Conservation (phyloP, 768 basidiomycete species). For the Amanita rubescens region DNA sequence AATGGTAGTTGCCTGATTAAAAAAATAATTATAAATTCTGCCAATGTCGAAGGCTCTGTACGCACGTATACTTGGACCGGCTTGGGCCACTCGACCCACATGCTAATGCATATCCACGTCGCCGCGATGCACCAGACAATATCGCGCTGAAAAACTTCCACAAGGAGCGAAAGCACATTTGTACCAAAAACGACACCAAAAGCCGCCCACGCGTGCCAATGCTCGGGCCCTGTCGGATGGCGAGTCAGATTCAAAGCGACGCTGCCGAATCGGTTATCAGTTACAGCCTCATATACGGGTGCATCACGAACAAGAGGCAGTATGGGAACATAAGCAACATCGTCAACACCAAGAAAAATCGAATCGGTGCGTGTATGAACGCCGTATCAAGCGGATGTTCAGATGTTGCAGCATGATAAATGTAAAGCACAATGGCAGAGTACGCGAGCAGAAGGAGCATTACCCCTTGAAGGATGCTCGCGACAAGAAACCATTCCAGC, state of each 20-base stretch:
- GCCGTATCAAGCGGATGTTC: conserved; percentile 66
- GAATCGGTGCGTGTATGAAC: conserved; percentile 83
- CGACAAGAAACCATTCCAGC: conserved; percentile 66
- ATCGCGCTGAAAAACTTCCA: conserved; percentile 52
- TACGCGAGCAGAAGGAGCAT: conserved; percentile 67
- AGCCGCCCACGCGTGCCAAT: conserved; percentile 63
- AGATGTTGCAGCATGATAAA: conserved; percentile 58
- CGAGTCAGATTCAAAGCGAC: conserved; percentile 64
- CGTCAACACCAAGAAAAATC: conserved; percentile 56
- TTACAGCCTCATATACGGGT: not conserved
- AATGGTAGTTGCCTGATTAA: conserved; percentile 49
- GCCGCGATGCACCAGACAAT: conserved; percentile 72
- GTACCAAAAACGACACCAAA: conserved; percentile 60
- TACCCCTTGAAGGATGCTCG: conserved; percentile 68
- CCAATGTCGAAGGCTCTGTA: conserved; percentile 10
- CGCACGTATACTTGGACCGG: conserved; percentile 59
- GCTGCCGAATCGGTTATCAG: conserved; percentile 25
- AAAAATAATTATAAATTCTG: not conserved
- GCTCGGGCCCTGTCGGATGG: conserved; percentile 38
- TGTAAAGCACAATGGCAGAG: conserved; percentile 68
- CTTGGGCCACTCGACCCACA: conserved; percentile 57
- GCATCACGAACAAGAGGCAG: conserved; percentile 46
- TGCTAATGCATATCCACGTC: conserved; percentile 63
- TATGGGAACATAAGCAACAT: conserved; percentile 50
- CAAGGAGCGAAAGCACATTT: conserved; percentile 50